phyloP scores from a whole-genome alignment of 2,329 filamentous ascomycete species.

The Alternaria atra region DNA sequence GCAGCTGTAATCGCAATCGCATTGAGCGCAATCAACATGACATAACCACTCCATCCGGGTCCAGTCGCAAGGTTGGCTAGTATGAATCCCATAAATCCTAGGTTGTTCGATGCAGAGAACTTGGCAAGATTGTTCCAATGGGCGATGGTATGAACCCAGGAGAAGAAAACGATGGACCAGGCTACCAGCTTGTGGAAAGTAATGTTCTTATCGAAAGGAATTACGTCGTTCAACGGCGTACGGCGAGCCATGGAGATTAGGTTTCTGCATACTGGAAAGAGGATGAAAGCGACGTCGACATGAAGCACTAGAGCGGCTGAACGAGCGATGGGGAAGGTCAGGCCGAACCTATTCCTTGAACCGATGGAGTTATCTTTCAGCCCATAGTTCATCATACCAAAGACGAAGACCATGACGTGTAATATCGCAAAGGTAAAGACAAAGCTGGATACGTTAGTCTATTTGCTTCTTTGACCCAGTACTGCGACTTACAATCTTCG shows the following conservation, averaged over 20 bases:
- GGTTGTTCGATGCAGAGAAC: conserved; percentile 75
- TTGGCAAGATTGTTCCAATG: conserved; percentile 89
- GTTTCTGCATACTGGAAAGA: conserved; percentile 84
- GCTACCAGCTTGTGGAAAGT: conserved; percentile 86
- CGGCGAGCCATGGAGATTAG: conserved; percentile 82
- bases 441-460: conserved; percentile 64
- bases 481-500: conserved; percentile 72
- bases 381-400: conserved; percentile 81
- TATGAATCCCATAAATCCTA: conserved; percentile 81
- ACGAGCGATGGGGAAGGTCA: conserved; percentile 80
- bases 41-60: conserved; percentile 85
- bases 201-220: conserved; percentile 90
- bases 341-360: conserved; percentile 74
- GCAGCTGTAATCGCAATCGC: conserved; percentile 80
- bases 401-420: conserved; percentile 79
- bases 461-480: neutral
- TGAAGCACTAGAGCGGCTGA: conserved; percentile 80
- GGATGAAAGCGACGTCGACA: conserved; percentile 80
- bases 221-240: conserved; percentile 84
- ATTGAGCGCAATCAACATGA: conserved; percentile 82
- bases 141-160: conserved; percentile 84
- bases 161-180: conserved; percentile 89
- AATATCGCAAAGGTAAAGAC: conserved; percentile 77
- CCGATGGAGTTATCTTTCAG: conserved; percentile 75
- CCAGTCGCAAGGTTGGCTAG: conserved; percentile 80